Percentiles rank a stretch among this genome's conserved stretches.
Evolutionary conservation across 2,329 filamentous ascomycete genomes (phyloP).

Genomic region (Epichloe festucae): DNA sequence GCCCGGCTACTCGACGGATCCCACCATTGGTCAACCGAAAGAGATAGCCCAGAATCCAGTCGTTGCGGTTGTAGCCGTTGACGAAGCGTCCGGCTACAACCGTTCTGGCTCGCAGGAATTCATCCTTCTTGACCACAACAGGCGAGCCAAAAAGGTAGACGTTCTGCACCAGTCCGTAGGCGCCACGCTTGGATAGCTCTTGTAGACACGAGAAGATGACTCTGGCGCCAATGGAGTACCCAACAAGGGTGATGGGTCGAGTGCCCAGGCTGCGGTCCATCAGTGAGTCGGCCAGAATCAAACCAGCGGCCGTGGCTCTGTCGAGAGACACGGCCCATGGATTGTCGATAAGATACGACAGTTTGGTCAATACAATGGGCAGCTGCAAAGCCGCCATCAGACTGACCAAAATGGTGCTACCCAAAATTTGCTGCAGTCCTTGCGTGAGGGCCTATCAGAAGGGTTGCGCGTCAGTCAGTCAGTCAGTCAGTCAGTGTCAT

Average conservation of each 20-base stretch:
- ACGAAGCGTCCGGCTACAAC: slow-evolving; percentile 87
- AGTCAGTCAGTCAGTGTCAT: background rate
- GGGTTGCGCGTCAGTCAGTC: background rate
- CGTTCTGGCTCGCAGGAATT: slow-evolving; percentile 68
- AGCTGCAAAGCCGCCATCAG: slow-evolving; percentile 88
- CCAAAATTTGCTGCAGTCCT: slow-evolving; percentile 88
- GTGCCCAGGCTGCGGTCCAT: slow-evolving; percentile 86
- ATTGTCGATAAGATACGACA: slow-evolving; percentile 94
- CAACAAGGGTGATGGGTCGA: slow-evolving; percentile 81
- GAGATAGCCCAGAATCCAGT: slow-evolving; percentile 95
- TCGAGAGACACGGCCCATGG: slow-evolving; percentile 96
- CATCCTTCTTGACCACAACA: slow-evolving; percentile 80
- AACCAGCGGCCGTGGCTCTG: slow-evolving; percentile 73
- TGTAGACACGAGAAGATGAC: slow-evolving; percentile 87
- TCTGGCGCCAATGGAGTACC: slow-evolving; percentile 83
- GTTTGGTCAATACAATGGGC: slow-evolving; percentile 84
- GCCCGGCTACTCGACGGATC: slow-evolving; percentile 75
- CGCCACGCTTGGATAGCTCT: slow-evolving; percentile 74
- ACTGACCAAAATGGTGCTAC: slow-evolving; percentile 73
- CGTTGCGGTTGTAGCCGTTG: slow-evolving; percentile 86
- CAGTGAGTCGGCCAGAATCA: slow-evolving; percentile 88
- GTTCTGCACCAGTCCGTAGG: slow-evolving; percentile 80
- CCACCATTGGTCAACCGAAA: slow-evolving; percentile 91
- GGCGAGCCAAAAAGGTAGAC: slow-evolving; percentile 92
- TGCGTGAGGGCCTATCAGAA: slow-evolving; percentile 70